phyloP scores from a whole-genome alignment of 257 asterid species.

The Ehretia macrophylla region DNA sequence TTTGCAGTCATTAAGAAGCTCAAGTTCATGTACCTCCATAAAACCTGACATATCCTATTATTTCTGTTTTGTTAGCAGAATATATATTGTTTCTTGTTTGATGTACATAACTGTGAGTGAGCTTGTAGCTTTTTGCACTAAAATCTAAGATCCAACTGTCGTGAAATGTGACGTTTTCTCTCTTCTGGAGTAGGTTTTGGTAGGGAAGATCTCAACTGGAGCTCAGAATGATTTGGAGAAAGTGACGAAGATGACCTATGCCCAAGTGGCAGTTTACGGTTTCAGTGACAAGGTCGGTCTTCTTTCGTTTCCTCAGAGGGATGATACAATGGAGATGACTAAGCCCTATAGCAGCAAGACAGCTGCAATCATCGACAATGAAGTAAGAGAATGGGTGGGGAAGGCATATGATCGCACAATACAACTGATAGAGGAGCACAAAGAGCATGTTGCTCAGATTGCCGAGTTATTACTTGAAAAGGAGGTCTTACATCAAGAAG shows the following conservation, averaged over 20 bases:
- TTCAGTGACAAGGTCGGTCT: conserved; percentile 88
- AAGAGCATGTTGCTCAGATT: conserved; percentile 56
- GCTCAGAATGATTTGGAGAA: conserved; percentile 94
- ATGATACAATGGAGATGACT: conserved; percentile 36
- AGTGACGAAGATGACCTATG: conserved; percentile 86
- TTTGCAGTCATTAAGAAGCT: too few species aligned
- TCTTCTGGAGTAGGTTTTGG: conserved; percentile 45
- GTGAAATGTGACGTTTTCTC: background rate
- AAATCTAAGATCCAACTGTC: too few species aligned
- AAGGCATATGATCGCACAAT: conserved; percentile 64
- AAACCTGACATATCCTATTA: too few species aligned
- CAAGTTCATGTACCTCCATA: too few species aligned
- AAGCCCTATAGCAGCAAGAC: conserved; percentile 91
- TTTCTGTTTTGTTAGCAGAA: too few species aligned
- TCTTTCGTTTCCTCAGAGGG: conserved; percentile 69
- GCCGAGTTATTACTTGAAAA: conserved; percentile 78
- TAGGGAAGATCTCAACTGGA: conserved; percentile 89
- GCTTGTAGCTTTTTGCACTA: too few species aligned
- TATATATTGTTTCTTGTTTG: too few species aligned
- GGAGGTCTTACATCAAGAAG: conserved; percentile 82
- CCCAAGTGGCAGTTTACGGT: conserved; percentile 80
- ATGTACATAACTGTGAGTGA: too few species aligned
- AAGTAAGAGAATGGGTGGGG: conserved; percentile 71
- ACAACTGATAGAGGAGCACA: conserved; percentile 67
- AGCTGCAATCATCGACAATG: conserved; percentile 67